phyloP scores from a whole-genome alignment of 2,329 filamentous ascomycete species.

The Exophiala spinifera region DNA sequence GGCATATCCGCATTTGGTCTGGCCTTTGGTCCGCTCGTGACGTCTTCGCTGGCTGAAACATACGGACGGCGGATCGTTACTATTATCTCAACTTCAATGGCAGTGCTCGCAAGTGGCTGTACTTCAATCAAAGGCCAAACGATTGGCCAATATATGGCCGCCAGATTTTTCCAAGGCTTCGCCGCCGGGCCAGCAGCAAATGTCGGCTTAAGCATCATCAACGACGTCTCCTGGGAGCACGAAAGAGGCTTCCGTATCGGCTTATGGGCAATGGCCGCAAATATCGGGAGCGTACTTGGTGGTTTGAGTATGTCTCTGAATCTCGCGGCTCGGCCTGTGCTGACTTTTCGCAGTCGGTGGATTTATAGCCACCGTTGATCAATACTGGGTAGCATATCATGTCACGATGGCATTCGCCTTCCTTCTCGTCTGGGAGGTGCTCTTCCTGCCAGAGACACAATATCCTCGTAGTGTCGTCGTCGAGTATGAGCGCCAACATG shows the following conservation, averaged over 20 bases:
- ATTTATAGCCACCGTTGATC: slow-evolving; percentile 1
- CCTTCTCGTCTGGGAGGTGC: slow-evolving; percentile 2
- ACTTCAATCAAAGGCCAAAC: slow-evolving; percentile 4
- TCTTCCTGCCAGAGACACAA: slow-evolving; percentile 12
- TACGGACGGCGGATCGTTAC: slow-evolving; percentile 31
- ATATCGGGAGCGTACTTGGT: slow-evolving; percentile 5
- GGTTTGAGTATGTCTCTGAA: not conserved
- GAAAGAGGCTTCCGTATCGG: slow-evolving; percentile 10
- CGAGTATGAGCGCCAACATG: slow-evolving; percentile 1
- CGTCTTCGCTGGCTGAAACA: slow-evolving; percentile 36
- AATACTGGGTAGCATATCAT: slow-evolving; percentile 14
- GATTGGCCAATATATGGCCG: slow-evolving; percentile 12
- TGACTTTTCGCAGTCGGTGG: slow-evolving; percentile 6
- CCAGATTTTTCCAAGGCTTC: slow-evolving; percentile 15
- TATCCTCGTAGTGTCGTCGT: slow-evolving; percentile 6
- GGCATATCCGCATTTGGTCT: slow-evolving; percentile 30
- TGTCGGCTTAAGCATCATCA: slow-evolving; percentile 15
- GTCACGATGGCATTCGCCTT: slow-evolving; percentile 10
- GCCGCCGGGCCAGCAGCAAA: slow-evolving; percentile 11
- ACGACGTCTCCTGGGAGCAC: slow-evolving; percentile 15
- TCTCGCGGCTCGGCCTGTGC: no score
- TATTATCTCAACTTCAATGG: slow-evolving; percentile 17
- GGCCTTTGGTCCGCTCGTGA: slow-evolving; percentile 36
- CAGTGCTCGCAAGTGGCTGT: slow-evolving; percentile 8
- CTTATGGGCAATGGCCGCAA: slow-evolving; percentile 11